Evolutionary conservation across 306 rosid species (phyloP).

Genomic region (Gillenia trifoliata): DNA sequence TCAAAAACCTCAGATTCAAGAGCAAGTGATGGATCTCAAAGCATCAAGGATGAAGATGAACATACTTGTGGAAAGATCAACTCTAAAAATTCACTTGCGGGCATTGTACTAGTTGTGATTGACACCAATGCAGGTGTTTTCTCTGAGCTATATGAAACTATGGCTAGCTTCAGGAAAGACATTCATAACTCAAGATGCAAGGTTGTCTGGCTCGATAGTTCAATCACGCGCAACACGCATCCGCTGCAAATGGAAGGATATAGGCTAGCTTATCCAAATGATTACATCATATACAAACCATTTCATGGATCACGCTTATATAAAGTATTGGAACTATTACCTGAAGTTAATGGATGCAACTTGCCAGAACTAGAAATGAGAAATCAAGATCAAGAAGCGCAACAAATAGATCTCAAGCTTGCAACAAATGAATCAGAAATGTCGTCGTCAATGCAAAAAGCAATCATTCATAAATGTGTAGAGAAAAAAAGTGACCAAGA

Average conservation of each 20-base stretch:
- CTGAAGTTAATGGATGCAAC: conserved; percentile 1
- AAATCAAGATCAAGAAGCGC: not conserved
- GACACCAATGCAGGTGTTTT: conserved; percentile 23
- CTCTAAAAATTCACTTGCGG: not conserved
- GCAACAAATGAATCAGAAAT: not conserved
- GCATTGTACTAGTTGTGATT: conserved; percentile 23
- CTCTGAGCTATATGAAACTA: conserved; percentile 6
- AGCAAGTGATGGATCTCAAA: not conserved
- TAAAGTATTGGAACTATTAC: conserved; percentile 30
- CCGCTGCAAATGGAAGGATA: conserved; percentile 12
- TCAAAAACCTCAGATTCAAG: conserved; percentile 10
- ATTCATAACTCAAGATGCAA: conserved; percentile 28
- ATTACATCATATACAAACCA: conserved; percentile 46
- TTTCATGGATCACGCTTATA: conserved; percentile 54
- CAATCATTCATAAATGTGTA: not conserved
- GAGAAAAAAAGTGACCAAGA: not conserved
- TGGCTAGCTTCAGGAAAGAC: conserved; percentile 23
- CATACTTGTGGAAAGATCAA: conserved; percentile 9
- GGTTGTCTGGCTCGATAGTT: conserved; percentile 62
- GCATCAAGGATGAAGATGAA: not conserved
- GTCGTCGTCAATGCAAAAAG: not conserved
- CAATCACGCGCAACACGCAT: conserved; percentile 17
- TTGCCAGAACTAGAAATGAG: not conserved
- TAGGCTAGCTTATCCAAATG: conserved; percentile 27
- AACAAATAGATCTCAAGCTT: not conserved